Base-by-base conservation (phyloP, 352 stramenopile species). In the Peronosclerospora sorghi region DNA sequence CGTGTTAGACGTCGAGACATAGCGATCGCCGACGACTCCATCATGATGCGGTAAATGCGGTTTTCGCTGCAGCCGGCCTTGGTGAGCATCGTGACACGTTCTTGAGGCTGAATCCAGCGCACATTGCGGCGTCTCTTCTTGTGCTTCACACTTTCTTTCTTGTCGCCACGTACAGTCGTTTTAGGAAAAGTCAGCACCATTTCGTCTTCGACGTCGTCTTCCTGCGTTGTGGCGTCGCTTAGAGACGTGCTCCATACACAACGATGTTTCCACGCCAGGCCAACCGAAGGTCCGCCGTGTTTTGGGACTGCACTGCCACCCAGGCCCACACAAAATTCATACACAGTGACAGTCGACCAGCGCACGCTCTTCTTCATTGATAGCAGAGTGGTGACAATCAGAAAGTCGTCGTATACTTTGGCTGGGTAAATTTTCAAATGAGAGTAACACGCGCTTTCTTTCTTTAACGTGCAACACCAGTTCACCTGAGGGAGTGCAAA, bases 311-410 rank as follows among this genome's bases (percentile, higher is more conserved):
- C 51, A 28, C 69, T 82, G 37, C 67, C 66, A 45, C 69, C 69
- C 19, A 78, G 43, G 10, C 54, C 54, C 23, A 82, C 67, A 36
- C 64, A 63, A 49, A 82, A 82, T 59, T 82, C 69, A 47, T 82
- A 82, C 36, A 82, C 66, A 2, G 69, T 82, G 7, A 82, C 48
- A 19, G 64, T 79, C 21, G 66, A 78, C 63, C 63, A 82, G 12
- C 64, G 58, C 24, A 82, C 69, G 32, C 57, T 50, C 53, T 82
- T 82, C 40, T 17, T 24, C 24, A n/a, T 34, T 18, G 21, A n/a
- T n/a, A n/a, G n/a, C n/a, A n/a, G n/a, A n/a, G n/a, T n/a, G n/a
- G n/a, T n/a, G n/a, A n/a, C n/a, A n/a, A n/a, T n/a, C n/a, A n/a
- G n/a, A n/a, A n/a, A n/a, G n/a, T n/a, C n/a, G n/a, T n/a, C n/a